phyloP scores from a whole-genome alignment of 352 stramenopile species.

The Phytopythium vexans region DNA sequence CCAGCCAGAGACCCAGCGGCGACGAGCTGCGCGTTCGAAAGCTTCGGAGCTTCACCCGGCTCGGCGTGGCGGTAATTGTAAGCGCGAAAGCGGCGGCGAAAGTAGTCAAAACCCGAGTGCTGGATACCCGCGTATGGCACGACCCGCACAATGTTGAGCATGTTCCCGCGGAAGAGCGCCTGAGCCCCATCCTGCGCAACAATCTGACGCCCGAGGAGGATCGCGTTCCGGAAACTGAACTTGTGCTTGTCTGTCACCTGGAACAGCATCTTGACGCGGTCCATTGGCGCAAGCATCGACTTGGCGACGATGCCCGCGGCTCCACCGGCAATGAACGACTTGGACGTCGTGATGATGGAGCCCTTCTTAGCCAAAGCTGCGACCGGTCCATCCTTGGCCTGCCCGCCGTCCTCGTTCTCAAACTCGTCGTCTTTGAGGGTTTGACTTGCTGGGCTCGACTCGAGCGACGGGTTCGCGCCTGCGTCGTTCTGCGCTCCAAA shows the following conservation, averaged over 20 bases:
- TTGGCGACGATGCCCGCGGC: conserved; percentile 76
- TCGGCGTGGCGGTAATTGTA: conserved; percentile 68
- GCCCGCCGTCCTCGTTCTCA: neutral
- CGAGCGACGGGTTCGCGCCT: conserved; percentile 5
- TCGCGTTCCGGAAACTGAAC: conserved; percentile 77
- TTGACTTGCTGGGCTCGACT: neutral
- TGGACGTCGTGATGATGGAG: conserved; percentile 69
- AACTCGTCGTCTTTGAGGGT: neutral
- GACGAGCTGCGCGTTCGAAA: conserved; percentile 76
- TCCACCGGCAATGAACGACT: conserved; percentile 78
- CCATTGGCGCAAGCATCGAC: conserved; percentile 65
- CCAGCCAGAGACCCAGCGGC: conserved; percentile 69
- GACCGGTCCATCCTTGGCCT: neutral
- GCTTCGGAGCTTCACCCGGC: conserved; percentile 40
- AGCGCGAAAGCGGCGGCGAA: conserved; percentile 73
- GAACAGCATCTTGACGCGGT: conserved; percentile 86
- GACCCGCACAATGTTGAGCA: conserved; percentile 77
- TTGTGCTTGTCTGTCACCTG: conserved; percentile 70
- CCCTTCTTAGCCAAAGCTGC: conserved; percentile 16
- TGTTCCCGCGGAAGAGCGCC: conserved; percentile 70
- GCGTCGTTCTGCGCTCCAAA: no score
- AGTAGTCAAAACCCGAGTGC: conserved; percentile 85
- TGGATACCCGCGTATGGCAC: conserved; percentile 78
- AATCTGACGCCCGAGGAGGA: conserved; percentile 54
- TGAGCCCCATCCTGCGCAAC: conserved; percentile 68